Evolutionary conservation across 306 rosid species (phyloP), one percentile per base, ranked within the genome.

Genomic region (Casuarina equisetifolia): DNA sequence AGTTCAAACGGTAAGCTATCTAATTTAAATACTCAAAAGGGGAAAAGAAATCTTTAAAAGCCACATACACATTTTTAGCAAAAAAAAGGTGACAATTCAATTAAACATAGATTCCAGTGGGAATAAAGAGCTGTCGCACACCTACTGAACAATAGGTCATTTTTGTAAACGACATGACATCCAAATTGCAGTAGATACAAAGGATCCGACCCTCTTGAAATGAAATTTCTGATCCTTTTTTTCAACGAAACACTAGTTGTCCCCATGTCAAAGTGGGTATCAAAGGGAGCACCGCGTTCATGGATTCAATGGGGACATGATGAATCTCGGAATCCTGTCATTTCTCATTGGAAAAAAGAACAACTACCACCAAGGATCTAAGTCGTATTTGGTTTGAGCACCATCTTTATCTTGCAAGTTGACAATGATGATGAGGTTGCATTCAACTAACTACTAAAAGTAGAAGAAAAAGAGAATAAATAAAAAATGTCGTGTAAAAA

Each of bases 251-350:
- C 12, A 71, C 49, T 43, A 76, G 73, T 73, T 81, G 58, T 50
- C 75, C 75, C 63, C 75, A 42, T 50, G 42, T 39, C 64, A 69
- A 1, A 57, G 67, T 86, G 77, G 86, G 87, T 67, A 82, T 86
- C 78, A 69, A 81, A 58, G 84, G 85, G 85, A 74, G 84, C 83
- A 84, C 76, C 81, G 66, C 76, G 61, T 76, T 36, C 53, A 17
- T 82, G 77, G 79, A 79, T 87, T 91, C 89, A 82, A 74, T 45
- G 38, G 5, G 74, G 69, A 25, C 79, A 86, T 85, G 25, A 86
- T 82, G 78, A 76, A 67, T 73, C 16, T 66, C 70, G 57, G 81
- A 87, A 78, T 72, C 74, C 73, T 44, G 81, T 63, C 69, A 48
- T 52, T 63, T 78, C 70, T 74, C 55, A 19, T 40, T 13, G 40